Base-by-base conservation (phyloP, 495 filamentous ascomycete species). In the Neurospora sp. region DNA sequence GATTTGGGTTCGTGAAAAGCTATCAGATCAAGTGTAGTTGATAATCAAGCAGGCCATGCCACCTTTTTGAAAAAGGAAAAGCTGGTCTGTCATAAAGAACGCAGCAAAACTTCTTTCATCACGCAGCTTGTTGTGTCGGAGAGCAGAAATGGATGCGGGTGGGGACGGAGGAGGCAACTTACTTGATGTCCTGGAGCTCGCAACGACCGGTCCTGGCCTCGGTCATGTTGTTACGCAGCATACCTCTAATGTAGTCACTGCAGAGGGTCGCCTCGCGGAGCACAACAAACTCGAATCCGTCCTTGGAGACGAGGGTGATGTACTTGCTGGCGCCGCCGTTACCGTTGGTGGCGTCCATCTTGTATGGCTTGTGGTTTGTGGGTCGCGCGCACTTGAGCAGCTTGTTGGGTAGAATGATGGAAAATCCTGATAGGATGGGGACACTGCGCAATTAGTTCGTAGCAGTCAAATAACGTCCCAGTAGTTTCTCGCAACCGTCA, bases 231-330 rank as follows among this genome's bases (percentile, higher is more conserved):
- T 93, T 93, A 76, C 97, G 91, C 59, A 99, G 81, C 94, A 97
- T 97, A 76, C 90, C 87, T 74, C 88, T 90, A 77, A 99, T 92
- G 23, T 90, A 91, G 23, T 90, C 90, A 23, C 93, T 93, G 70
- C 92, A 81, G 74, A 88, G 88, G 62, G 93, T 90, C 0, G 92
- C 90, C 69, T 92, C 92, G 66, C 94, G 90, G 7, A 90, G 90
- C 42, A 98, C 83, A 69, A 97, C 88, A 79, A 94, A 98, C 79
- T 97, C 93, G 81, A 91, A 97, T 62, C 90, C 92, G 80, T 98
- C 96, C 73, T 84, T 87, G 0, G 94, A 98, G 23, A 97, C 85
- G 5, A 99, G 87, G 1, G 96, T 97, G 71, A 98, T 90, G 76
- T 92, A 98, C 74, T 92, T 89, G 78, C 81, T 84, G 9, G 73